Evolutionary conservation across 2,329 filamentous ascomycete genomes (phyloP).

Genomic region (Setomelanomma holmii): DNA sequence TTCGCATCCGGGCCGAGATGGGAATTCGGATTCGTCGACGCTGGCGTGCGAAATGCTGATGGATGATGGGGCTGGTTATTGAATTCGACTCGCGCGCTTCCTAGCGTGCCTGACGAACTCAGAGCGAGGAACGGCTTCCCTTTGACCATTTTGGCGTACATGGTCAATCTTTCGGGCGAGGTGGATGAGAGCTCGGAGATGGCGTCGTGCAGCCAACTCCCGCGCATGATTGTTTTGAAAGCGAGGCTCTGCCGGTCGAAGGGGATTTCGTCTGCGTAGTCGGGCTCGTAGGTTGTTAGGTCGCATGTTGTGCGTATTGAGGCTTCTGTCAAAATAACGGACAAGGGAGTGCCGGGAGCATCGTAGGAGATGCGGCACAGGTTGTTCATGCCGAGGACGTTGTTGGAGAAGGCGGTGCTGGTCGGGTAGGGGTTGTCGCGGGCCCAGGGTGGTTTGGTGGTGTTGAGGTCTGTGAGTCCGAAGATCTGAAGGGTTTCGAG

Average conservation of each 20-base stretch:
- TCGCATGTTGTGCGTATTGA: constrained; percentile 79
- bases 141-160: constrained; percentile 51
- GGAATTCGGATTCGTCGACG: constrained; percentile 28
- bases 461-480: constrained; percentile 65
- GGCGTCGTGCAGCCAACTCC: constrained; percentile 74
- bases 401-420: constrained; percentile 81
- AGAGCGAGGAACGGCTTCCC: constrained; percentile 74
- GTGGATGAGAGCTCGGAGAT: constrained; percentile 72
- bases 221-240: constrained; percentile 95
- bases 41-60: constrained; percentile 19
- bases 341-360: constrained; percentile 77
- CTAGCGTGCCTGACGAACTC: constrained; percentile 67
- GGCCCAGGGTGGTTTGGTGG: constrained; percentile 46
- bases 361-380: constrained; percentile 85
- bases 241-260: constrained; percentile 80
- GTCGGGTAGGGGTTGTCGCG: constrained; percentile 56
- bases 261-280: constrained; percentile 76
- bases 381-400: constrained; percentile 81
- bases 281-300: constrained; percentile 82
- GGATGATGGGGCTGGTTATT: constrained; percentile 50
- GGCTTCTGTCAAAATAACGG: constrained; percentile 84
- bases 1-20: constrained; percentile 4
- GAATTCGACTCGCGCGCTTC: constrained; percentile 67
- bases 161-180: constrained; percentile 73
- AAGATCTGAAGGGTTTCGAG: constrained; percentile 97